Conservation (phyloP, 2,329 filamentous ascomycete genomes). For the Diaporthe humulicola region DNA sequence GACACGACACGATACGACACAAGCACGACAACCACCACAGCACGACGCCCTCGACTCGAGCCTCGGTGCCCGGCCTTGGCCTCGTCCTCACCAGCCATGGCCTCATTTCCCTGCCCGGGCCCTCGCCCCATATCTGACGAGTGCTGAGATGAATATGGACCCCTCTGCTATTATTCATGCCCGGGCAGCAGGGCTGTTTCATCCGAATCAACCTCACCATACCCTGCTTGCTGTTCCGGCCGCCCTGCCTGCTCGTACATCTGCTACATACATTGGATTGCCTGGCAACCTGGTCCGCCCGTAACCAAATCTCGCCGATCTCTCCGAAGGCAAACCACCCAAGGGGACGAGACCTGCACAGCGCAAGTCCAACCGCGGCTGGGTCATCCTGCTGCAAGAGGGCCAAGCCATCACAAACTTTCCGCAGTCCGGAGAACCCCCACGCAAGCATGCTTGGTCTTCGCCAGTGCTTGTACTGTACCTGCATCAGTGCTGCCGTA, state of each 20-base stretch:
- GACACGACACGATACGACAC: conserved; percentile 1
- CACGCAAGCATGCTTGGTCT: neutral
- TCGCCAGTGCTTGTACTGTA: neutral
- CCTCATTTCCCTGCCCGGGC: conserved; percentile 11
- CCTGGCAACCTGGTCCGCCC: neutral
- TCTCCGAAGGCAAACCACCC: neutral
- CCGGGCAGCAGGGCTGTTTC: conserved; percentile 22
- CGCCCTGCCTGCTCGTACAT: neutral
- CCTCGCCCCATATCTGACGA: conserved; percentile 4
- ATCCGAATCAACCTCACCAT: conserved; percentile 25
- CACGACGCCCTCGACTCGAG: conserved; percentile 1
- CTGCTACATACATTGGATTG: neutral
- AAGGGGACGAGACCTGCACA: neutral
- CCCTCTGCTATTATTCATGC: conserved; percentile 28
- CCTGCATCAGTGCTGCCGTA: neutral
- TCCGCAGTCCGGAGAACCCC: conserved; percentile 12
- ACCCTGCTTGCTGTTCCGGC: conserved; percentile 16
- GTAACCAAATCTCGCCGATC: conserved; percentile 26
- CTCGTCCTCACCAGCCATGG: neutral
- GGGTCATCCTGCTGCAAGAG: neutral
- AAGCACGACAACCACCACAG: neutral
- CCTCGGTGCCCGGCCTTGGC: neutral
- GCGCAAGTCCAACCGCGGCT: neutral
- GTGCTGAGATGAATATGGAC: conserved; percentile 20
- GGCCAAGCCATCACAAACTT: conserved; percentile 19